A percentile compares a stretch with the other conserved stretches of the same genome.
Evolutionary conservation across 768 basidiomycete genomes (phyloP).

Genomic region (Hericium coralloides): DNA sequence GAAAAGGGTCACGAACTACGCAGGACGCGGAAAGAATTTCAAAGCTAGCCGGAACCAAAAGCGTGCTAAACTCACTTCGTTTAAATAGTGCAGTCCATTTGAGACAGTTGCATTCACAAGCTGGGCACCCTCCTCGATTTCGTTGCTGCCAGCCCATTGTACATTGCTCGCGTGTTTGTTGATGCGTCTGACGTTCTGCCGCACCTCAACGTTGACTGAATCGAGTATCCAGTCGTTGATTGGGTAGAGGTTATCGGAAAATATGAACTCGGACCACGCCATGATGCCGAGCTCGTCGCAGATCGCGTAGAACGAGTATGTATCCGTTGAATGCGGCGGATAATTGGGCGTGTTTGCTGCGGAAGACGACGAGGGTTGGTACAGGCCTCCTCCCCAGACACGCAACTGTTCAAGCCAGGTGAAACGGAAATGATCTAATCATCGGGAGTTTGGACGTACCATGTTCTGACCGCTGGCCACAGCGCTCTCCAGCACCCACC

Average conservation of each 20-base stretch:
- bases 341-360: constrained; percentile 20
- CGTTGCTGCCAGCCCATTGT: constrained; percentile 57
- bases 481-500: constrained; percentile 50
- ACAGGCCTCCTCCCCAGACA: constrained; percentile 51
- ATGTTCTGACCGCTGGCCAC: constrained; percentile 49
- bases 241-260: constrained; percentile 47
- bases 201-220: constrained; percentile 43
- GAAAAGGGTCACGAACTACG: constrained; percentile 41
- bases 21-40: not conserved
- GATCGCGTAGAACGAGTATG: constrained; percentile 46
- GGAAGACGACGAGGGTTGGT: constrained; percentile 34
- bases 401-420: constrained; percentile 30
- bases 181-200: constrained; percentile 45
- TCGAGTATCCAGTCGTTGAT: constrained; percentile 44
- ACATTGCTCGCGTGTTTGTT: constrained; percentile 48
- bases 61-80: constrained; percentile 31
- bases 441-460: constrained; percentile 28
- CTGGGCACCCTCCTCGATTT: constrained; percentile 44
- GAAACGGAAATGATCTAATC: not conserved
- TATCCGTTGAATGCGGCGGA: constrained; percentile 24
- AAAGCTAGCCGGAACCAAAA: not conserved
- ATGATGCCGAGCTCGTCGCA: constrained; percentile 54
- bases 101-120: constrained; percentile 9
- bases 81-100: constrained; percentile 39
- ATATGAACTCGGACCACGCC: constrained; percentile 53